Evolutionary conservation across 192 early-diverging fungal species (phyloP).

Genomic region (Chytriomyces sp.): DNA sequence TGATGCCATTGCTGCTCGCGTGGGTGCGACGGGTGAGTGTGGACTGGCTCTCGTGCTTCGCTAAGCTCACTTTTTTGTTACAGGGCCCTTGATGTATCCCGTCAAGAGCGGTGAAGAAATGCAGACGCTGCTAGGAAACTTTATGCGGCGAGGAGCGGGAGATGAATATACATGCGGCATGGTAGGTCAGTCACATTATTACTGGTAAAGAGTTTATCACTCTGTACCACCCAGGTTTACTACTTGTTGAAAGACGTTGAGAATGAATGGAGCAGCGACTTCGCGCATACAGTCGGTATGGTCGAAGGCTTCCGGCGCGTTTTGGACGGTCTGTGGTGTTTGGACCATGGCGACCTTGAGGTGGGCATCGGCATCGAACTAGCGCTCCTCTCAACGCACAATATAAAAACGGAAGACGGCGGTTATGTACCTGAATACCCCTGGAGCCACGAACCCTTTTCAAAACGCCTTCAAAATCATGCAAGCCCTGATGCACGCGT

Average conservation of each 20-base stretch:
- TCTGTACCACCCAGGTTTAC: neutral
- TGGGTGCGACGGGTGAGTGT: neutral
- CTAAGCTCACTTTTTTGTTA: neutral
- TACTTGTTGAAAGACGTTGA: neutral
- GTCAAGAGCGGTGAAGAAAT: neutral
- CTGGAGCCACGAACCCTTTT: neutral
- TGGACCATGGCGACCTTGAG: constrained; percentile 6
- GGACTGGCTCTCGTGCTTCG: neutral
- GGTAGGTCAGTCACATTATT: too few species aligned
- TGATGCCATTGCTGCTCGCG: neutral
- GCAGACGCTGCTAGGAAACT: neutral
- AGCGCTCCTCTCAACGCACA: neutral
- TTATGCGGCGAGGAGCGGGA: neutral
- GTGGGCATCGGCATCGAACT: neutral
- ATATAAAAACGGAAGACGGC: neutral
- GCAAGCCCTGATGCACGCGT: neutral
- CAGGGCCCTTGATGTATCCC: neutral
- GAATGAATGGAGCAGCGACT: neutral
- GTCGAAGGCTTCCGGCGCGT: neutral
- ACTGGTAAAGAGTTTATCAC: neutral
- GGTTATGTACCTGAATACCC: constrained; percentile 1
- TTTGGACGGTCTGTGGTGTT: constrained; percentile 2
- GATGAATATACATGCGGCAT: neutral
- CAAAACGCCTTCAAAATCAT: neutral
- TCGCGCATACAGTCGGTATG: neutral